These are phyloP conservation scores for Thelonectria discophora DNA, from an alignment of 2,329 filamentous ascomycete species.

Conservation along the genomic window DNA sequence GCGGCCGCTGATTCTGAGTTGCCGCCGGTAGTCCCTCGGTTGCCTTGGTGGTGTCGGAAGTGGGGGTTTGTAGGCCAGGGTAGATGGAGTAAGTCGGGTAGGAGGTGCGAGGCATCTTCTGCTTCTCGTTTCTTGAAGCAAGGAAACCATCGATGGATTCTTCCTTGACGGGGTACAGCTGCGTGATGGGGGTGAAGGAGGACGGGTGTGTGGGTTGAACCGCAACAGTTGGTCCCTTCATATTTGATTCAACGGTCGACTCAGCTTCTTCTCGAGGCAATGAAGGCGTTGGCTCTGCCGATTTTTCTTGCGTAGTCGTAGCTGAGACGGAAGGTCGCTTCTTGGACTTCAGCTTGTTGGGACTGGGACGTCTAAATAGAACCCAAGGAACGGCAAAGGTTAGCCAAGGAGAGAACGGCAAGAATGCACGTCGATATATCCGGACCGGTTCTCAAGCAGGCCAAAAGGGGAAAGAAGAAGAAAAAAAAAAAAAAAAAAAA, in stretches of 20 bases:
- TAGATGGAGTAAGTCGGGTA: constrained; percentile 44
- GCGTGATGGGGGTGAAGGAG: constrained; percentile 31
- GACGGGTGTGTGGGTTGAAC: constrained; percentile 35
- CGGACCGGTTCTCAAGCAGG: constrained; percentile 6
- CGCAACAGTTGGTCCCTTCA: constrained; percentile 37
- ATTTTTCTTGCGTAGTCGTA: constrained; percentile 20
- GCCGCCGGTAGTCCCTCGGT: constrained; percentile 33
- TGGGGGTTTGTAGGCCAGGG: constrained; percentile 44
- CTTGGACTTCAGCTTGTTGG: constrained; percentile 41
- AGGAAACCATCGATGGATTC: constrained; percentile 30
- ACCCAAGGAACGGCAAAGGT: constrained; percentile 17
- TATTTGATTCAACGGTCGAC: constrained; percentile 25
- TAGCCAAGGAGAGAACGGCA: constrained; percentile 16
- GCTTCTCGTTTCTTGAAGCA: constrained; percentile 22
- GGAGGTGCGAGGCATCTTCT: constrained; percentile 26
- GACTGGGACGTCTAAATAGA: constrained; percentile 33
- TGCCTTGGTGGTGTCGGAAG: constrained; percentile 32
- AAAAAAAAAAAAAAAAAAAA: constrained; percentile 8
- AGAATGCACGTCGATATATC: not conserved
- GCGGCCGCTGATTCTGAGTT: constrained; percentile 47
- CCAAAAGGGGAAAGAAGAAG: constrained; percentile 15
- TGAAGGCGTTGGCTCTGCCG: constrained; percentile 12
- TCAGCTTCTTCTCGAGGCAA: constrained; percentile 22
- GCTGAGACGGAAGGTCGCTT: constrained; percentile 33
- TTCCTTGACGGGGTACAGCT: constrained; percentile 34